These are phyloP conservation scores for Carpinus fangiana DNA, from an alignment of 306 rosid genomes.

Conservation along the genomic window DNA sequence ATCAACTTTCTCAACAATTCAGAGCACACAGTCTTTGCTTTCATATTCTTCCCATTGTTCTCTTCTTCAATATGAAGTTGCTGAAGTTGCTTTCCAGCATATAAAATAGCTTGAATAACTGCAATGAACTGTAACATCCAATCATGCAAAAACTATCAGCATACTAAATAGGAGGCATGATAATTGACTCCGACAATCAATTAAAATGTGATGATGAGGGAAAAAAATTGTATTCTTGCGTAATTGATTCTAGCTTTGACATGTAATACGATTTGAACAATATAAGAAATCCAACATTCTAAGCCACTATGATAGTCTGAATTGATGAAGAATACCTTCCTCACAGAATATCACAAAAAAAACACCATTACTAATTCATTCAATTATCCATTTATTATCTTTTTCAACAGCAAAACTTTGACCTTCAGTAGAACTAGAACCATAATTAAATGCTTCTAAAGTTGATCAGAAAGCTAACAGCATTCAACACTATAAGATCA, in stretches of 20 bases:
- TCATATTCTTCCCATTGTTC: conserved; percentile 21
- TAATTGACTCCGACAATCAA: conserved; percentile 28
- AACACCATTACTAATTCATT: background rate
- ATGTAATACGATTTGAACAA: background rate
- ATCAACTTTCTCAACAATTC: conserved; percentile 67
- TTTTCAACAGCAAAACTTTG: background rate
- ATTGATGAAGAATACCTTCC: background rate
- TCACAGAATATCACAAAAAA: background rate
- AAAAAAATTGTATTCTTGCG: background rate
- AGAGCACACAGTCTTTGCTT: conserved; percentile 39
- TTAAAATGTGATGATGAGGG: conserved; percentile 5
- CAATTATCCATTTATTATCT: background rate
- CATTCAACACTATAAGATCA: background rate
- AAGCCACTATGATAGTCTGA: background rate
- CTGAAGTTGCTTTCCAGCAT: conserved; percentile 84
- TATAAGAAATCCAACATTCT: background rate
- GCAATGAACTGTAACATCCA: conserved; percentile 62
- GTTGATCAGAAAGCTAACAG: background rate
- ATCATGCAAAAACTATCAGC: conserved; percentile 26
- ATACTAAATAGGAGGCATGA: conserved; percentile 8
- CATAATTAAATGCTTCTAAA: background rate
- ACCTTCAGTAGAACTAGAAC: background rate
- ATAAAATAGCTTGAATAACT: conserved; percentile 75
- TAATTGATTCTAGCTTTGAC: background rate
- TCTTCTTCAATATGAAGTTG: conserved; percentile 58